A percentile compares a stretch with the other conserved stretches of the same genome.
phyloP scores from a whole-genome alignment of 768 basidiomycete genomes.

The Sarcodon aspratus region DNA sequence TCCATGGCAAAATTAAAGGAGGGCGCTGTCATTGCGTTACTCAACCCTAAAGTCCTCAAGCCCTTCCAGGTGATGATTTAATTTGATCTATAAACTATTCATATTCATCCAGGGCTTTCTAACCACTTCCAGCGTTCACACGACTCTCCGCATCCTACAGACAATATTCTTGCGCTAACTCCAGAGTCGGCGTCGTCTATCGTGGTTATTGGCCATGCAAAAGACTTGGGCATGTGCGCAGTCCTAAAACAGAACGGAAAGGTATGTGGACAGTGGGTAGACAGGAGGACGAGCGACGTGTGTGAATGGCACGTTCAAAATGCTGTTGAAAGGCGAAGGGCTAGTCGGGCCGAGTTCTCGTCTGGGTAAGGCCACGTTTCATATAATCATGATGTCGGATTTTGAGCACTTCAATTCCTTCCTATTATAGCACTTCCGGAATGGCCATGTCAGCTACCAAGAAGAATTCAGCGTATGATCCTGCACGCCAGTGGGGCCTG shows the following conservation, averaged over 20 bases:
- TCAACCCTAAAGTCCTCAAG: constrained; percentile 81
- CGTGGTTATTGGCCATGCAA: constrained; percentile 74
- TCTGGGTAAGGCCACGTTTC: constrained; percentile 46
- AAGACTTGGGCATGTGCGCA: constrained; percentile 78
- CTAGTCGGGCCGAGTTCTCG: constrained; percentile 79
- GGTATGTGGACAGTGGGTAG: constrained; percentile 80
- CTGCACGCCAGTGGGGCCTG: constrained; percentile 66
- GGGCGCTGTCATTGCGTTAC: constrained; percentile 81
- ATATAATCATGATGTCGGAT: neutral
- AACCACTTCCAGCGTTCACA: constrained; percentile 26
- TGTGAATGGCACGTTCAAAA: constrained; percentile 89
- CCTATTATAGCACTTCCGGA: constrained; percentile 51
- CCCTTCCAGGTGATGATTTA: constrained; percentile 59
- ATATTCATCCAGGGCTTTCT: neutral
- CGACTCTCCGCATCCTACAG: constrained; percentile 61
- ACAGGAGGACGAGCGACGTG: constrained; percentile 74
- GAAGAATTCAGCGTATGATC: constrained; percentile 51
- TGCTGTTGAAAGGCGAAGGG: constrained; percentile 65
- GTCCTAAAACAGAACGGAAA: constrained; percentile 74
- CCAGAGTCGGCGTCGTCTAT: constrained; percentile 76
- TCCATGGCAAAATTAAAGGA: constrained; percentile 73
- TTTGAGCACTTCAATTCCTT: neutral
- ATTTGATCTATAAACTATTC: neutral
- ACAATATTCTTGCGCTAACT: constrained; percentile 78
- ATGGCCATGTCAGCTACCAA: constrained; percentile 42